Evolutionary conservation across 2,329 filamentous ascomycete species (phyloP).

Genomic region (Trichophyton mentagrophytes): DNA sequence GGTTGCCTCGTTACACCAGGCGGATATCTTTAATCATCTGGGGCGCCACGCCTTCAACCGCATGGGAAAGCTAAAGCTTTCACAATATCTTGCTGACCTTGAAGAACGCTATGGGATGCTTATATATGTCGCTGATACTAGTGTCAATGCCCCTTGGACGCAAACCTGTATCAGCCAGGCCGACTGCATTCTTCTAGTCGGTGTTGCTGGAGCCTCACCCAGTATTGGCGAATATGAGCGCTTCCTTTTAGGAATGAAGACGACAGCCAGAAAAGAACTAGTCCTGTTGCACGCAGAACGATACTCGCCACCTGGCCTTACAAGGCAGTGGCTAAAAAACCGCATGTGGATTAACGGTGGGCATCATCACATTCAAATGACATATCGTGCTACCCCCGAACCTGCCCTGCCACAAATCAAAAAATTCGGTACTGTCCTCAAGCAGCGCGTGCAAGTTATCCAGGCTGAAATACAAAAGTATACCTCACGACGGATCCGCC

Average conservation of each 20-base stretch:
- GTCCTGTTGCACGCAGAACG: constrained; percentile 81
- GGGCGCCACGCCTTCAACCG: constrained; percentile 92
- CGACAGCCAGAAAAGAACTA: constrained; percentile 83
- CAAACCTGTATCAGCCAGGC: constrained; percentile 95
- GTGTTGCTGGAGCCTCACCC: constrained; percentile 77
- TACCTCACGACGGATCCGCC: constrained; percentile 80
- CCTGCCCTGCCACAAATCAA: constrained; percentile 63
- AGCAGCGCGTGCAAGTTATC: constrained; percentile 83
- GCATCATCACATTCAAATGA: constrained; percentile 96
- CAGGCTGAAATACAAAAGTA: constrained; percentile 98
- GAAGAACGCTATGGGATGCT: constrained; percentile 96
- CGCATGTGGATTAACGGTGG: constrained; percentile 96
- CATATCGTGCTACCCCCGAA: constrained; percentile 62
- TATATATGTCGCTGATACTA: constrained; percentile 91
- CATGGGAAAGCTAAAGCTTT: constrained; percentile 92
- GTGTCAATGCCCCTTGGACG: constrained; percentile 94
- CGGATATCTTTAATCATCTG: constrained; percentile 84
- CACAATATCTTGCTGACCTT: constrained; percentile 88
- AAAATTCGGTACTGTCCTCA: constrained; percentile 71
- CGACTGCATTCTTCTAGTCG: constrained; percentile 88
- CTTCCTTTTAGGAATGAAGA: constrained; percentile 93
- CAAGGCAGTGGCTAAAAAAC: constrained; percentile 79
- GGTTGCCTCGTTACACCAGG: constrained; percentile 83
- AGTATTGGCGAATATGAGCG: constrained; percentile 92
- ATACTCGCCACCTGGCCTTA: constrained; percentile 73